These are phyloP conservation scores for Salix arbutifolia DNA, from an alignment of 345 rosid genomes.

Conservation along the genomic window DNA sequence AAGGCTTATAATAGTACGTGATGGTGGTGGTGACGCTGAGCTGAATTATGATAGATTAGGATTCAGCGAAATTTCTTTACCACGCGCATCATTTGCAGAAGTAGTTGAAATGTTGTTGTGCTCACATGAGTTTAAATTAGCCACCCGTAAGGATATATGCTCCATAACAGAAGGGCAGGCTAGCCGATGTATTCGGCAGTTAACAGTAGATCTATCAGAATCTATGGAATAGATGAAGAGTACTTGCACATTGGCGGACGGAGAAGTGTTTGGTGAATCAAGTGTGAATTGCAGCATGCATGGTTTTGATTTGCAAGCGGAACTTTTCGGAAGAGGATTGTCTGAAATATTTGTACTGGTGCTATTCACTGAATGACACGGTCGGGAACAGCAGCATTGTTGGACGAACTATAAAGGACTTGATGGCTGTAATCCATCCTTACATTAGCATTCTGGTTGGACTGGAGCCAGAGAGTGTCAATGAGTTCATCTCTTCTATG, in stretches of 20 bases:
- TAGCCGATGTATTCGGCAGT: constrained; percentile 53
- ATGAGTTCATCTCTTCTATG: constrained; percentile 44
- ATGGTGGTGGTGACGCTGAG: constrained; percentile 20
- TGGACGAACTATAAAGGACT: constrained; percentile 52
- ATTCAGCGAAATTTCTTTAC: constrained; percentile 23
- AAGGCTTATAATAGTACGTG: constrained; percentile 41
- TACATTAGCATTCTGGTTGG: constrained; percentile 51
- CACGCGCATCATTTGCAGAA: constrained; percentile 33
- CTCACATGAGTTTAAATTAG: constrained; percentile 52
- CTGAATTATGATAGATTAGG: constrained; percentile 12
- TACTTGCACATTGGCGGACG: constrained; percentile 25
- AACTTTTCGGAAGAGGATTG: constrained; percentile 62
- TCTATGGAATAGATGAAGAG: constrained; percentile 64
- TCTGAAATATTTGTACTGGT: constrained; percentile 60
- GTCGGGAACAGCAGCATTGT: constrained; percentile 64
- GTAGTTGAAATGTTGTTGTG: constrained; percentile 49
- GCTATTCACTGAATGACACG: constrained; percentile 64
- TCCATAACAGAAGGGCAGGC: constrained; percentile 92
- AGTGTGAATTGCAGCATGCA: constrained; percentile 13
- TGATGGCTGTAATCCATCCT: constrained; percentile 53
- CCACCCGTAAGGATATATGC: constrained; percentile 48
- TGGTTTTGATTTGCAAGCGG: constrained; percentile 42
- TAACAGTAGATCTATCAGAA: constrained; percentile 57
- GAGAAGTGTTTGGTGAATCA: constrained; percentile 14
- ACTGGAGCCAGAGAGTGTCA: constrained; percentile 37